phyloP scores from a whole-genome alignment of 148 eudicot species.

The Rhododendron griersonianum region DNA sequence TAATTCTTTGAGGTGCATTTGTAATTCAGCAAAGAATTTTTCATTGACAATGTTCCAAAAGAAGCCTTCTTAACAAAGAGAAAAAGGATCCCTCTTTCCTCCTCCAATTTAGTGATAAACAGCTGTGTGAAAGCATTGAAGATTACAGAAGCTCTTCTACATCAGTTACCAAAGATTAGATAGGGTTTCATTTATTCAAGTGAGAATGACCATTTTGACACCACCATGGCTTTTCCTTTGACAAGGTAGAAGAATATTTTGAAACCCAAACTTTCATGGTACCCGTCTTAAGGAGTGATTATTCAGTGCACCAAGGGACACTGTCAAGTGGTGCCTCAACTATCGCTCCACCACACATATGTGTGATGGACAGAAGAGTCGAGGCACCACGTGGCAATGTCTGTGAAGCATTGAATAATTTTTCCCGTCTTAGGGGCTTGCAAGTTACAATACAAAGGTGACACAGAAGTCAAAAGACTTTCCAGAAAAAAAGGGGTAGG shows the following conservation, averaged over 20 bases:
- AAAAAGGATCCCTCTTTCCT: not conserved
- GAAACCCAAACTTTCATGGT: not conserved
- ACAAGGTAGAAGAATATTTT: not conserved
- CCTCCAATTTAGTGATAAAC: not conserved
- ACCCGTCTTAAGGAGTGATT: not conserved
- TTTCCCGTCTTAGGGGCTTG: not conserved
- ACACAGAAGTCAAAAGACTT: not conserved
- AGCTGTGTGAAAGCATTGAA: not conserved
- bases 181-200: not conserved
- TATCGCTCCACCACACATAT: too few relatives aligned
- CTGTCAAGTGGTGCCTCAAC: too few relatives aligned
- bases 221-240: not conserved
- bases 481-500: not conserved
- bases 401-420: not conserved
- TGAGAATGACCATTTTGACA: slow-evolving; percentile 18
- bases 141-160: slow-evolving; percentile 11
- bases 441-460: not conserved
- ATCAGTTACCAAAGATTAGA: slow-evolving; percentile 23
- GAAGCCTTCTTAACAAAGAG: not conserved
- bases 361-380: too few relatives aligned
- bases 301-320: not conserved
- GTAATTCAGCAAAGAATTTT: not conserved
- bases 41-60: not conserved
- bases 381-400: too few relatives aligned
- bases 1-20: not conserved